phyloP scores from a whole-genome alignment of 345 rosid species.

The Gossypium australe region DNA sequence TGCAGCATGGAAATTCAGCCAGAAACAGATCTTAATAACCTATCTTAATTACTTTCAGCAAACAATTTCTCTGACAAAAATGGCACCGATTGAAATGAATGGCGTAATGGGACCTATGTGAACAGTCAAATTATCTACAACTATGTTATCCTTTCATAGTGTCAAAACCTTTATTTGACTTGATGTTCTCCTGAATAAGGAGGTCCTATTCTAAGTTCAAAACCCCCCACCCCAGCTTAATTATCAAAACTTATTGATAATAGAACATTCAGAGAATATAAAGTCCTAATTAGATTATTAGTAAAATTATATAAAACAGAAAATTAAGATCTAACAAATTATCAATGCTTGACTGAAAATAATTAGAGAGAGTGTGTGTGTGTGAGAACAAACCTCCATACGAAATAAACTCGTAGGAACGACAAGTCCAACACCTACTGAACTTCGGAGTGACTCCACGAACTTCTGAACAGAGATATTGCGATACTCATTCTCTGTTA shows the following conservation, averaged over 20 bases:
- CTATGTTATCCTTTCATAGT: neutral
- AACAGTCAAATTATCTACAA: neutral
- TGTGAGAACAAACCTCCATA: conserved; percentile 58
- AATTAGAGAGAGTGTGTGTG: neutral
- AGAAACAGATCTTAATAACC: neutral
- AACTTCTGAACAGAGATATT: conserved; percentile 52
- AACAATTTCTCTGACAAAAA: neutral
- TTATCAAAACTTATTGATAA: neutral
- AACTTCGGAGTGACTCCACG: conserved; percentile 53
- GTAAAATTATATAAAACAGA: too few species aligned
- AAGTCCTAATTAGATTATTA: neutral
- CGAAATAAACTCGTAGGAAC: conserved; percentile 76
- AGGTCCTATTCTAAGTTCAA: neutral
- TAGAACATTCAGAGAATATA: neutral
- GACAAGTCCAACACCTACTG: conserved; percentile 84
- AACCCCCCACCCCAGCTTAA: neutral
- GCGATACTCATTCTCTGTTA: conserved; percentile 65
- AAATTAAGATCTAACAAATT: neutral
- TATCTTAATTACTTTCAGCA: neutral
- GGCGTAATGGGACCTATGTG: neutral
- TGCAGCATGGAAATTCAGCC: neutral
- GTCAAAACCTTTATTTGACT: neutral
- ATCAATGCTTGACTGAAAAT: neutral
- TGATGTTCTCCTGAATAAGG: neutral
- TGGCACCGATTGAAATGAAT: neutral